A percentile compares a stretch with the other conserved stretches of the same genome.
phyloP scores from a whole-genome alignment of 2,329 filamentous ascomycete species.

The Penicillium sp. region DNA sequence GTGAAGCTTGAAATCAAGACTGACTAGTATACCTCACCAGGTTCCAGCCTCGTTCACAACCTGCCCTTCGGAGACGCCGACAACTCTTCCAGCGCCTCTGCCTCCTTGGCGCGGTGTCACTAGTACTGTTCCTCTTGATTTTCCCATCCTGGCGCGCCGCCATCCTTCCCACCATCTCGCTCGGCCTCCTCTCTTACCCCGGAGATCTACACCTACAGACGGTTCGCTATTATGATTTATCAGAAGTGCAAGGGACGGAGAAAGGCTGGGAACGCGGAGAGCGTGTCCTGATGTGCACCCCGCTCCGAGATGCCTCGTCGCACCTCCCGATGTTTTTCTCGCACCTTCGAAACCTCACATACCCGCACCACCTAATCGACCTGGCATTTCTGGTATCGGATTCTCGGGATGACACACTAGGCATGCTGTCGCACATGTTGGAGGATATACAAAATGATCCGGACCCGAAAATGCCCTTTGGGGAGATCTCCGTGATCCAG shows the following conservation, averaged over 20 bases:
- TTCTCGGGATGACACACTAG: constrained; percentile 86
- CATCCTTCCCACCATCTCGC: constrained; percentile 61
- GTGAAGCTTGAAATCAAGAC: constrained; percentile 3
- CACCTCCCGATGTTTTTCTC: constrained; percentile 98
- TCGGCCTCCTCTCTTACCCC: constrained; percentile 66
- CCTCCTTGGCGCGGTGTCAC: constrained; percentile 53
- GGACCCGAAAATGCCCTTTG: constrained; percentile 78
- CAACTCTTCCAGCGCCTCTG: constrained; percentile 69
- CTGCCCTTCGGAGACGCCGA: constrained; percentile 69
- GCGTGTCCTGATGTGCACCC: constrained; percentile 90
- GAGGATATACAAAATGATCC: constrained; percentile 75
- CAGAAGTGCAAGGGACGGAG: constrained; percentile 84
- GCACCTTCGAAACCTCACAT: constrained; percentile 94
- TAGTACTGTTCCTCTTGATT: constrained; percentile 66
- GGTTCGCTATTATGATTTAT: constrained; percentile 93
- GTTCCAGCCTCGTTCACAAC: constrained; percentile 80
- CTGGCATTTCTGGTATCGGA: constrained; percentile 96
- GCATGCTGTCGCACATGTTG: constrained; percentile 71
- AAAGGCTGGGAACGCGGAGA: constrained; percentile 96
- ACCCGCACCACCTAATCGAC: constrained; percentile 94
- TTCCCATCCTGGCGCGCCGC: constrained; percentile 70
- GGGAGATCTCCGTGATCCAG: constrained; percentile 95
- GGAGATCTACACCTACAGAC: constrained; percentile 83
- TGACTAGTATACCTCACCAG: constrained; percentile 44
- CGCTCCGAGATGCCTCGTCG: constrained; percentile 84